Percentiles rank a stretch among this genome's conserved stretches.
These are phyloP conservation scores for Fomitopsis serialis DNA, from an alignment of 768 basidiomycete species.

Conservation along the genomic window DNA sequence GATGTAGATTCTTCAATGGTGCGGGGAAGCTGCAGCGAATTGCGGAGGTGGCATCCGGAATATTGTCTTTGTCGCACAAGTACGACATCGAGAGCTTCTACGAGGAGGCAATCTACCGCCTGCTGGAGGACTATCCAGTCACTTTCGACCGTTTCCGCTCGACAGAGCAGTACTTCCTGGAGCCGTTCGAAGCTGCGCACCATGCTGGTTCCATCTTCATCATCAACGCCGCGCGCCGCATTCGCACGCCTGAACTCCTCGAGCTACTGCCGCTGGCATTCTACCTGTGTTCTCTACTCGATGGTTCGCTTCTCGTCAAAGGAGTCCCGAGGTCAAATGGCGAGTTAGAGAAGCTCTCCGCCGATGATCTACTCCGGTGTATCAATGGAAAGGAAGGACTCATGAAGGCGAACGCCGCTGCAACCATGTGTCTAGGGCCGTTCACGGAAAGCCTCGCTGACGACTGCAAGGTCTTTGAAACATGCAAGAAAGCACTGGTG, in stretches of 20 bases:
- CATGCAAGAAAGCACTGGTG: neutral
- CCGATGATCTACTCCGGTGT: slow-evolving; percentile 8
- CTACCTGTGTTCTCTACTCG: slow-evolving; percentile 16
- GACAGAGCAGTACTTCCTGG: neutral
- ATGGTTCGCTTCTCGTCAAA: slow-evolving; percentile 3
- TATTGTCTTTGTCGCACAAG: slow-evolving; percentile 2
- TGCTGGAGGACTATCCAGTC: neutral
- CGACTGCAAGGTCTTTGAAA: neutral
- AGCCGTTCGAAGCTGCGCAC: neutral
- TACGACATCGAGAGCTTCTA: slow-evolving; percentile 1
- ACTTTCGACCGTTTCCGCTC: neutral
- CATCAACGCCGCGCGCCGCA: neutral
- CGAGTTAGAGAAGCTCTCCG: slow-evolving; percentile 4
- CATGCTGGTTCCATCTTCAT: neutral
- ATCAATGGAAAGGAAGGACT: slow-evolving; percentile 1
- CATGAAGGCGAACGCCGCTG: neutral
- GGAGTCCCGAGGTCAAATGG: slow-evolving; percentile 6
- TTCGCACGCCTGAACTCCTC: neutral
- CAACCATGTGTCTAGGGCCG: neutral
- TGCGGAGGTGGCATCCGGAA: neutral
- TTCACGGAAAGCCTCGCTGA: neutral
- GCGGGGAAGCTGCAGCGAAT: neutral
- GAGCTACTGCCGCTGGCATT: slow-evolving; percentile 14
- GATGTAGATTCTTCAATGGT: neutral
- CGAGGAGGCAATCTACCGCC: neutral